Conservation (phyloP, 129 eudicot genomes). For the Tagetes patula region DNA sequence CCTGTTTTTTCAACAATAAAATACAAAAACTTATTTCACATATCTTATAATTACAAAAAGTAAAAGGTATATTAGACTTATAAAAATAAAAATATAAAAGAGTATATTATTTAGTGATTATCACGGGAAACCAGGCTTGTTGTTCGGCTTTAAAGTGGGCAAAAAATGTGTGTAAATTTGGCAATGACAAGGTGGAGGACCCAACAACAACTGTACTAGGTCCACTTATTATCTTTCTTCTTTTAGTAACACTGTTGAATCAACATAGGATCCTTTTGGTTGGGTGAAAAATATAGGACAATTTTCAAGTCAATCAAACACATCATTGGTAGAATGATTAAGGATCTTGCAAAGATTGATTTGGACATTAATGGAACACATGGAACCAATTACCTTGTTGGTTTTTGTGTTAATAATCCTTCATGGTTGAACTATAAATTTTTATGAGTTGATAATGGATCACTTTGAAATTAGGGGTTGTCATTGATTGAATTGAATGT, state of each 20-base stretch:
- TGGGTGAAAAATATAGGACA: background rate
- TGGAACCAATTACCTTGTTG: background rate
- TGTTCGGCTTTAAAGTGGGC: background rate
- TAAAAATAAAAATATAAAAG: background rate
- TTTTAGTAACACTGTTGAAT: slow-evolving; percentile 9
- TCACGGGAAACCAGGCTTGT: background rate
- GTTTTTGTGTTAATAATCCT: too few species aligned
- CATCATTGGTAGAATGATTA: background rate
- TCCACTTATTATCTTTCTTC: slow-evolving; percentile 2
- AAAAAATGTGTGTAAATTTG: background rate
- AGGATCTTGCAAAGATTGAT: background rate
- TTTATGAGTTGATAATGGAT: too few species aligned
- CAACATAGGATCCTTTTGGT: slow-evolving; percentile 29
- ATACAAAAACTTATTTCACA: too few species aligned
- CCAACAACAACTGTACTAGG: slow-evolving; percentile 5
- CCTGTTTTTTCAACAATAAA: too few species aligned
- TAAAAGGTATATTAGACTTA: too few species aligned
- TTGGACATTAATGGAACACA: slow-evolving; percentile 7
- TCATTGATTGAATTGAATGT: too few species aligned
- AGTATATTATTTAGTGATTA: background rate
- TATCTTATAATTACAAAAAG: too few species aligned
- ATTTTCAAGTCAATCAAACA: background rate
- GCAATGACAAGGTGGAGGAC: slow-evolving; percentile 10
- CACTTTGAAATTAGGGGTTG: too few species aligned
- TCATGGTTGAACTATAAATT: too few species aligned